phyloP scores from a whole-genome alignment of 1,284 basidiomycete genomes.

The Apiotrichum laibachii region DNA sequence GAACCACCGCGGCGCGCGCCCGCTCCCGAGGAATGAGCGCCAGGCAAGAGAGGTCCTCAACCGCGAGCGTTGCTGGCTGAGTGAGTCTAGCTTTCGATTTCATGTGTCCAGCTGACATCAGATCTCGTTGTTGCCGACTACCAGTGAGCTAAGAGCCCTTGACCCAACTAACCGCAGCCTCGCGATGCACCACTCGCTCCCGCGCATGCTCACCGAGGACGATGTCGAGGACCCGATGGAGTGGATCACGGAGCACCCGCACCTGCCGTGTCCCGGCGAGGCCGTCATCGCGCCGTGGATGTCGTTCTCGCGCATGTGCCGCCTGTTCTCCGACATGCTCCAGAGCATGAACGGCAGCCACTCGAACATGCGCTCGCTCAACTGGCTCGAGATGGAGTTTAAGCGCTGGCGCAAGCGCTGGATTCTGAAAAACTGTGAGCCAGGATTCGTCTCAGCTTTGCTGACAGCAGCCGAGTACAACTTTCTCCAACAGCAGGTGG shows the following conservation, averaged over 20 bases:
- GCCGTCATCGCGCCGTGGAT: slow-evolving; percentile 35
- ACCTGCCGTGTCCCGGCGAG: slow-evolving; percentile 33
- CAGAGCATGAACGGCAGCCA: slow-evolving; percentile 30
- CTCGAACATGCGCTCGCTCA: slow-evolving; percentile 28
- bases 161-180: slow-evolving; percentile 14
- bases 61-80: slow-evolving; percentile 33
- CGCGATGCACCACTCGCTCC: slow-evolving; percentile 31
- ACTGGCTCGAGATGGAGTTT: slow-evolving; percentile 31
- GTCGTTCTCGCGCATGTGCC: slow-evolving; percentile 28
- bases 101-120: neutral
- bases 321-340: slow-evolving; percentile 29
- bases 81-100: slow-evolving; percentile 14
- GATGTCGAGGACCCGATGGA: slow-evolving; percentile 27
- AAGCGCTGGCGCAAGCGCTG: slow-evolving; percentile 32
- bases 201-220: slow-evolving; percentile 31
- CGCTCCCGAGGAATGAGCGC: slow-evolving; percentile 34
- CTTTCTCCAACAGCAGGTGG: slow-evolving; percentile 22
- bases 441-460: neutral
- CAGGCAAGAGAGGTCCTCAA: slow-evolving; percentile 34
- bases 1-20: slow-evolving; percentile 30
- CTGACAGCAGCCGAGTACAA: slow-evolving; percentile 20
- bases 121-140: slow-evolving; percentile 34
- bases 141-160: slow-evolving; percentile 14
- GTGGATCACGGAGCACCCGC: slow-evolving; percentile 37
- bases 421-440: slow-evolving; percentile 30